A percentile compares a stretch with the other conserved stretches of the same genome.
These are phyloP conservation scores for Skeletonema potamos DNA, from an alignment of 108 stramenopile species.

Conservation along the genomic window DNA sequence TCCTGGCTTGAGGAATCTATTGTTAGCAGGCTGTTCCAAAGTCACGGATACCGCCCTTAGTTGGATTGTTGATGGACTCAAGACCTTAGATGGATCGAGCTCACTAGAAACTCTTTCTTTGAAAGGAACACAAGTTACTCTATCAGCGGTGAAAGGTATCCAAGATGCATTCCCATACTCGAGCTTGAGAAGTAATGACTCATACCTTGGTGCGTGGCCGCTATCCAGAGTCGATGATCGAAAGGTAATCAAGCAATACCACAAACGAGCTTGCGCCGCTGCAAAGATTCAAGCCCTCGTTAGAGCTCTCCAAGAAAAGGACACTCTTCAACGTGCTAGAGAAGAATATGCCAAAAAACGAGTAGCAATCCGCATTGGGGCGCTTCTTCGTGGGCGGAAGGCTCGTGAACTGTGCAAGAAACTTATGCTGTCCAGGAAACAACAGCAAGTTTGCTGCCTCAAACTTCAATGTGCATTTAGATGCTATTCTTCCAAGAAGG, in stretches of 20 bases:
- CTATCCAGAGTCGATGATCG: constrained; percentile 31
- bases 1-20: constrained; percentile 42
- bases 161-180: constrained; percentile 37
- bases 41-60: constrained; percentile 41
- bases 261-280: constrained; percentile 14
- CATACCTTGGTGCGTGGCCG: constrained; percentile 50
- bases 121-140: constrained; percentile 36
- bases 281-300: constrained; percentile 47
- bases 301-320: constrained; percentile 32
- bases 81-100: constrained; percentile 1
- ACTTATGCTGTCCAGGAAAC: constrained; percentile 8
- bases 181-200: constrained; percentile 13
- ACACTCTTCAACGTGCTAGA: constrained; percentile 25
- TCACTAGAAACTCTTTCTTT: constrained; percentile 46
- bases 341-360: constrained; percentile 27
- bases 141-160: constrained; percentile 25
- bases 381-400: constrained; percentile 38
- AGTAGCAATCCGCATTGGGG: constrained; percentile 41
- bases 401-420: constrained; percentile 29
- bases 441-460: background rate
- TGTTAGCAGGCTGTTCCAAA: constrained; percentile 34
- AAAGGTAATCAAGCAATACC: constrained; percentile 42
- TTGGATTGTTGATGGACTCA: constrained; percentile 56
- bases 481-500: constrained; percentile 21
- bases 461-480: constrained; percentile 33